Evolutionary conservation across 2,329 filamentous ascomycete genomes (phyloP), one percentile per base, ranked within the genome.

Genomic region (Podosphaera xanthii): DNA sequence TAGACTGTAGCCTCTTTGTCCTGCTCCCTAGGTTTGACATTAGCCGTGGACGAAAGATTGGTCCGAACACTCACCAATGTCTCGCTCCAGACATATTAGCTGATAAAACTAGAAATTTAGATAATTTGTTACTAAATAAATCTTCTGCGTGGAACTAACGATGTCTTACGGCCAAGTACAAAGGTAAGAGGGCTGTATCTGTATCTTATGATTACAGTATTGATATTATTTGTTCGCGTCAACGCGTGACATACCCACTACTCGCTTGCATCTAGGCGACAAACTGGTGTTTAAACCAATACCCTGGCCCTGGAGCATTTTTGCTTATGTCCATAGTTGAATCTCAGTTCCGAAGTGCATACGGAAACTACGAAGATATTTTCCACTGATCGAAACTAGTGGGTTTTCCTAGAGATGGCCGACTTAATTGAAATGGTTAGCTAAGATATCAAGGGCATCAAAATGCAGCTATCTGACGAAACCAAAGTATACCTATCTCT

Each of bases 1-100:
- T 98, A 98, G 71, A 97, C 87, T 49, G 92, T 97, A 66, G 89
- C 89, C 73, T 97, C 91, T 72, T 96, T 96, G 73, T 97, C 91
- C 76, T 97, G 91, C 71, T 96, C 88, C 87, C 86, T 90, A 64
- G n/a, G 59, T 58, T 64, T 48, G 56, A 61, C 62, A 54, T 66
- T 62, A 69, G 66, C 22, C 22, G 12, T 31, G 9, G 12, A 34
- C 42, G 10, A 52, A 40, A 6, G 49, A 58, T 34, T n/a, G 12
- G 59, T 12, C 14, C 3, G 9, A 57, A n/a, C 42, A 61, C 75
- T 65, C 77, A 86, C 85, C 86, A 92, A 73, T 91, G 87, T 69
- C 85, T 72, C 63, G 71, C 71, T 61, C 72, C 72, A 60, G 72
- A 74, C 72, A 74, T 73, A 48, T 66, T 71, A 61, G 49, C 38